Percentiles rank a stretch among this genome's conserved stretches.
phyloP scores from a whole-genome alignment of 805 yeast species.

The Wickerhamiella kurtzmanii region DNA sequence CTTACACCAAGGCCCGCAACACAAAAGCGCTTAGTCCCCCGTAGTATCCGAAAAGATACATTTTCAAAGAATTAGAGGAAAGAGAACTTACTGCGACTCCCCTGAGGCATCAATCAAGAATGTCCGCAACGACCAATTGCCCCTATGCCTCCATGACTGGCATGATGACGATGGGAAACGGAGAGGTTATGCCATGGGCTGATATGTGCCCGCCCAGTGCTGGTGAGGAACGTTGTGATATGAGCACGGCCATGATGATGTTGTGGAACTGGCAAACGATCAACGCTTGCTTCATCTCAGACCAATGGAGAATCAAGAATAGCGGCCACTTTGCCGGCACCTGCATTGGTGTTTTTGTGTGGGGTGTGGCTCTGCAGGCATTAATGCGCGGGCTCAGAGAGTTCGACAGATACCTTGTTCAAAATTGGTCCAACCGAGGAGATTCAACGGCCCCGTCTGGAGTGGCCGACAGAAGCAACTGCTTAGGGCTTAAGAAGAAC shows the following conservation, averaged over 20 bases:
- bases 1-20: no score
- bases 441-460: no score
- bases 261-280: slow-evolving; percentile 64
- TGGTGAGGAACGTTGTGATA: background rate
- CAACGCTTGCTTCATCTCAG: slow-evolving; percentile 50
- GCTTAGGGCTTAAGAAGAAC: background rate
- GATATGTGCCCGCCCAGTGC: background rate
- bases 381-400: slow-evolving; percentile 42
- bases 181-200: background rate
- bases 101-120: no score
- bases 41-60: no score
- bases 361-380: slow-evolving; percentile 46
- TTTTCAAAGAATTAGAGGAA: no score
- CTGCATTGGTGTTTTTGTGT: slow-evolving; percentile 51
- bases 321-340: slow-evolving; percentile 59
- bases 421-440: slow-evolving; percentile 4
- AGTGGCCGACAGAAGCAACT: background rate
- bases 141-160: background rate
- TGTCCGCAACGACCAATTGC: background rate
- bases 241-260: slow-evolving; percentile 30
- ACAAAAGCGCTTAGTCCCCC: no score
- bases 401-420: slow-evolving; percentile 22
- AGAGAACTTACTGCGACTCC: no score
- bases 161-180: background rate
- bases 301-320: slow-evolving; percentile 49